A percentile compares a stretch with the other conserved stretches of the same genome.
Evolutionary conservation across 257 asterid genomes (phyloP).

Genomic region (Coffea canephora): DNA sequence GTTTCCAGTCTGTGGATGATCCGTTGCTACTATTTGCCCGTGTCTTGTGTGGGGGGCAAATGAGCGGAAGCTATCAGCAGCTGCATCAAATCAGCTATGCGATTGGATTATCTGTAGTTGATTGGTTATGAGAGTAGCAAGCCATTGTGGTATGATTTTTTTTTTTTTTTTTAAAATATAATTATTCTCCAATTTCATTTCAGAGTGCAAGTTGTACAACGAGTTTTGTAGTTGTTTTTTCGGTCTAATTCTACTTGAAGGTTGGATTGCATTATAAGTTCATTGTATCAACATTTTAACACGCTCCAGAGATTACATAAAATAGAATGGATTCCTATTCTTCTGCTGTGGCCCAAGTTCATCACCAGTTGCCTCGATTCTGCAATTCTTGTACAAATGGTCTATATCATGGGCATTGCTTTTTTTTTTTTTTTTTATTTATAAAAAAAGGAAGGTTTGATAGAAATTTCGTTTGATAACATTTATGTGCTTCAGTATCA

Average conservation of each 20-base stretch:
- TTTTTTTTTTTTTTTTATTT: too few species aligned
- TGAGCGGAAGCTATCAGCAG: background rate
- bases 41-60: too few species aligned
- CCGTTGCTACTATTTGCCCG: background rate
- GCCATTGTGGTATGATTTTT: background rate
- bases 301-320: too few species aligned
- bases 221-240: background rate
- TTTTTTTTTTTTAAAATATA: too few species aligned
- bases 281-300: background rate
- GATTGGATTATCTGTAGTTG: constrained; percentile 5
- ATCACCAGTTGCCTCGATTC: background rate
- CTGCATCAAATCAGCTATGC: background rate
- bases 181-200: too few species aligned
- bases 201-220: background rate
- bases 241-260: background rate
- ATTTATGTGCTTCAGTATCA: too few species aligned
- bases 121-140: background rate
- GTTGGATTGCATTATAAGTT: background rate
- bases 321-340: background rate
- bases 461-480: too few species aligned
- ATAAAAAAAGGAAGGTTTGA: too few species aligned
- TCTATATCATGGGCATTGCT: background rate
- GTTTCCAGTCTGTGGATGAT: background rate
- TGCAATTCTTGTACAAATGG: background rate
- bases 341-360: background rate